phyloP scores from a whole-genome alignment of 352 stramenopile genomes.

The Phytophthora palmivora region DNA sequence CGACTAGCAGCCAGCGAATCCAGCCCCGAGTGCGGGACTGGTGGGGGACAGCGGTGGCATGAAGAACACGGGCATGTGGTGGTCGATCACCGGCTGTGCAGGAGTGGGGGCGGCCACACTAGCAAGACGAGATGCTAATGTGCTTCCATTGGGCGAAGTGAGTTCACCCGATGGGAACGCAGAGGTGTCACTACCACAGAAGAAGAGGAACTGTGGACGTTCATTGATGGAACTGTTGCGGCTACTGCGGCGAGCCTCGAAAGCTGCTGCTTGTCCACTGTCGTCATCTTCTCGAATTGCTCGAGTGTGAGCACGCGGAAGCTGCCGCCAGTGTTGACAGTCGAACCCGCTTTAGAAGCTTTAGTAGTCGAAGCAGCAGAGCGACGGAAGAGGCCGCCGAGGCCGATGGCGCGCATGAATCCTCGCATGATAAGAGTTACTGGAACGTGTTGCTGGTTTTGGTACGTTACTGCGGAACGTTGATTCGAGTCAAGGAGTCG shows the following conservation, averaged over 20 bases:
- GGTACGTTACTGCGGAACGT: constrained; percentile 28
- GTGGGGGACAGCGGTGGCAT: constrained; percentile 37
- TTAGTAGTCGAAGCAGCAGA: constrained; percentile 17
- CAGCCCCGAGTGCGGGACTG: constrained; percentile 25
- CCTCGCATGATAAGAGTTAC: constrained; percentile 53
- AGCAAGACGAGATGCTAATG: constrained; percentile 29
- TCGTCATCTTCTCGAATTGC: constrained; percentile 45
- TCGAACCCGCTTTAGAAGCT: constrained; percentile 4
- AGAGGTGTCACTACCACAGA: constrained; percentile 68
- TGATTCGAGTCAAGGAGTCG: constrained; percentile 27
- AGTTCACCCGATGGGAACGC: constrained; percentile 34
- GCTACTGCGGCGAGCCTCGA: constrained; percentile 38
- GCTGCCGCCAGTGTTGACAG: constrained; percentile 14
- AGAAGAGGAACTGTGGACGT: constrained; percentile 78
- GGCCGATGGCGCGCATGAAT: constrained; percentile 73
- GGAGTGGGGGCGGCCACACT: constrained; percentile 36
- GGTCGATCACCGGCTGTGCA: constrained; percentile 54
- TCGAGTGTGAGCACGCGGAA: constrained; percentile 51
- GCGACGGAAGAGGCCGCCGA: constrained; percentile 62
- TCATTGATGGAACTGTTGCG: constrained; percentile 52
- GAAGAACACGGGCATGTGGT: constrained; percentile 83
- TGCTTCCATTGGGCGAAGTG: constrained; percentile 25
- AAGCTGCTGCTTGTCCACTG: constrained; percentile 25
- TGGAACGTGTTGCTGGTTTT: constrained; percentile 8
- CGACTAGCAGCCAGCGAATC: constrained; percentile 37